phyloP scores from a whole-genome alignment of 2,329 filamentous ascomycete genomes.

The Fusarium sterilihyphosum region DNA sequence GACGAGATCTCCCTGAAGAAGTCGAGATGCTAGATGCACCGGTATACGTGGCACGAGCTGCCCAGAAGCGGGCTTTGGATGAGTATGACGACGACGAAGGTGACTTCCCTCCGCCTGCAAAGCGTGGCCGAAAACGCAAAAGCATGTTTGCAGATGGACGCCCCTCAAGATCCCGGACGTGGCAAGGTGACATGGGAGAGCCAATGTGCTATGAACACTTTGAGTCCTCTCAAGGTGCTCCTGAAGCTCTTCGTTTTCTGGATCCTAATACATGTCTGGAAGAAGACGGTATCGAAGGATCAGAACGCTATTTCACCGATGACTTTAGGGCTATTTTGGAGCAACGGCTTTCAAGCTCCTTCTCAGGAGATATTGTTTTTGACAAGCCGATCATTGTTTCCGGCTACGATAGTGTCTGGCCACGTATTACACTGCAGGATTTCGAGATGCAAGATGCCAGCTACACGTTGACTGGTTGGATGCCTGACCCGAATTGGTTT shows the following conservation, averaged over 20 bases:
- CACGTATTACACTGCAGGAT: slow-evolving; percentile 43
- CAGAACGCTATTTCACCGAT: slow-evolving; percentile 10
- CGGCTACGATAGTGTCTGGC: slow-evolving; percentile 47
- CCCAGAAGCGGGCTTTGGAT: slow-evolving; percentile 46
- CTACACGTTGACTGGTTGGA: slow-evolving; percentile 56
- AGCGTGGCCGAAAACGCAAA: slow-evolving; percentile 37
- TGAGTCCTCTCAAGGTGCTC: slow-evolving; percentile 19
- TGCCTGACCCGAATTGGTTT: slow-evolving; percentile 53
- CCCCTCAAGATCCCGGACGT: slow-evolving; percentile 8
- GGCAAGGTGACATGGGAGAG: slow-evolving; percentile 18
- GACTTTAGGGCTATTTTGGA: slow-evolving; percentile 10
- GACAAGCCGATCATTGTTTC: slow-evolving; percentile 38
- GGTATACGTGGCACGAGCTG: slow-evolving; percentile 56
- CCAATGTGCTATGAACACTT: slow-evolving; percentile 32
- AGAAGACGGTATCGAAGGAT: slow-evolving; percentile 37
- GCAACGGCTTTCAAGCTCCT: background rate
- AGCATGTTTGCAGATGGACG: slow-evolving; percentile 7
- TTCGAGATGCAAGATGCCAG: slow-evolving; percentile 52
- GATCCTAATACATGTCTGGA: slow-evolving; percentile 54
- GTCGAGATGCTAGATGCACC: slow-evolving; percentile 62
- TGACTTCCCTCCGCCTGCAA: slow-evolving; percentile 24
- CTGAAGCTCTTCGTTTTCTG: slow-evolving; percentile 50
- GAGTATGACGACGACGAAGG: slow-evolving; percentile 38
- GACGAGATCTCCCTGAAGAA: slow-evolving; percentile 53
- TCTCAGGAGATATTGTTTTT: slow-evolving; percentile 23